Evolutionary conservation across 2,329 filamentous ascomycete genomes (phyloP), one percentile per base, ranked within the genome.

Genomic region (Atkinsonella hypoxylon): DNA sequence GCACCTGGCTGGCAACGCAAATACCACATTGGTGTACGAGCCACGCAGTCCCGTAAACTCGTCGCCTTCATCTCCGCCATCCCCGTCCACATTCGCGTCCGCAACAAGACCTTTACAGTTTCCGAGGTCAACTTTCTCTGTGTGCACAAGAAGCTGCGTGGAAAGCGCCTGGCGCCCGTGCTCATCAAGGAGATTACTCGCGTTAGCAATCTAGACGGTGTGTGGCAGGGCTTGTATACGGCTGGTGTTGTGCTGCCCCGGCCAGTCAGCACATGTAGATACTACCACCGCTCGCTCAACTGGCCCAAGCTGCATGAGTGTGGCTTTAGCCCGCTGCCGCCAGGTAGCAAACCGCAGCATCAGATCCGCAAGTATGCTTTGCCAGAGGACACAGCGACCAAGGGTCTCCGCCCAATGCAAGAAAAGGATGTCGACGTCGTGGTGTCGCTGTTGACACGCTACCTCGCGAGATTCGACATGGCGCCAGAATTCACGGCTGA

Each of bases 101-200:
- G 90, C 56, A 75, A 85, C 53, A 86, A 86, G 53, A 71, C 79
- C 51, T 70, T 98, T 53, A 79, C 82, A 55, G 84, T 87, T 58
- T 89, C 87, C 46, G 93, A 98, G 67, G 93, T 98, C 70, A 98
- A 98, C 74, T 98, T 97, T 70, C 83, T 98, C 57, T 95, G 90
- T 63, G 85, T 98, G 50, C 93, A 98, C 76, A 97, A 97, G 76
- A 97, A 97, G 71, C 81, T 98, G 32, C 87, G 93, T 47, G 82
- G 87, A 52, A 96, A 97, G 74, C 84, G 93, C 49, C 81, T 98
- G 42, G 83, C 93, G 0, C 93, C 93, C 0, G 86, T 97, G 2
- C 80, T 98, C 49, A 98, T 98, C 74, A 96, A 96, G 69, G 93
- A 98, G 67, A 89, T 98, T 60, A 98, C 93, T 5, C 85, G 93